Percentiles rank a stretch among this genome's conserved stretches.
phyloP scores from a whole-genome alignment of 148 eudicot genomes.

The Cornus suecica region DNA sequence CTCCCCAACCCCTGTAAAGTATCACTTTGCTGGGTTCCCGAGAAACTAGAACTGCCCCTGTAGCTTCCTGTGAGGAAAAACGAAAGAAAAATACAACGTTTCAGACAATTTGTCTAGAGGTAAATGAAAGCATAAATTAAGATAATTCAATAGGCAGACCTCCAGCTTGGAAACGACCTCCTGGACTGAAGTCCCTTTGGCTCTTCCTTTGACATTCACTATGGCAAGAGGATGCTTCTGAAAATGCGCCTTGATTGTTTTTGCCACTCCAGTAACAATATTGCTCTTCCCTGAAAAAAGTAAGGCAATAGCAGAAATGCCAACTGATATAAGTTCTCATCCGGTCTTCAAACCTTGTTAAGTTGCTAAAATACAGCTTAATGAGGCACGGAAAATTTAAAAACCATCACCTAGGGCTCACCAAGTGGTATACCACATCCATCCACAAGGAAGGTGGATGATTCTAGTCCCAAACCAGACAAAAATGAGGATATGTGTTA shows the following conservation, averaged over 20 bases:
- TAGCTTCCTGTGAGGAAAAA: conserved; percentile 62
- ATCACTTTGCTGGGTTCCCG: conserved; percentile 91
- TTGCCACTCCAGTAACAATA: conserved; percentile 69
- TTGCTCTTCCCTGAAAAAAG: conserved; percentile 66
- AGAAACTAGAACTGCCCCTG: conserved; percentile 78
- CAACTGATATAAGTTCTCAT: not conserved
- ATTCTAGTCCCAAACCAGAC: too few relatives aligned
- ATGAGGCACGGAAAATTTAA: not conserved
- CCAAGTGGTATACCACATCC: too few relatives aligned
- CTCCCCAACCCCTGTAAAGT: conserved; percentile 90
- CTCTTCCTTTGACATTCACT: conserved; percentile 91
- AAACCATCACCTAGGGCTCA: not conserved
- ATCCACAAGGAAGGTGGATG: too few relatives aligned
- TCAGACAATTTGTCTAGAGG: conserved; percentile 8
- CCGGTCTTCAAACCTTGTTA: not conserved
- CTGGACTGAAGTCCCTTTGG: conserved; percentile 84
- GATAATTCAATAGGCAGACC: conserved; percentile 42
- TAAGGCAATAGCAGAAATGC: not conserved
- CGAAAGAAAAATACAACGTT: conserved; percentile 7
- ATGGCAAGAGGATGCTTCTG: conserved; percentile 82
- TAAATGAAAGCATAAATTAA: conserved; percentile 2
- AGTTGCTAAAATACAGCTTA: not conserved
- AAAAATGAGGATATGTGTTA: too few relatives aligned
- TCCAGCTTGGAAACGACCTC: conserved; percentile 76
- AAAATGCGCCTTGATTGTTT: conserved; percentile 74